A percentile compares a stretch with the other conserved stretches of the same genome.
phyloP scores from a whole-genome alignment of 2,329 filamentous ascomycete species.

The Talaromyces sp. region DNA sequence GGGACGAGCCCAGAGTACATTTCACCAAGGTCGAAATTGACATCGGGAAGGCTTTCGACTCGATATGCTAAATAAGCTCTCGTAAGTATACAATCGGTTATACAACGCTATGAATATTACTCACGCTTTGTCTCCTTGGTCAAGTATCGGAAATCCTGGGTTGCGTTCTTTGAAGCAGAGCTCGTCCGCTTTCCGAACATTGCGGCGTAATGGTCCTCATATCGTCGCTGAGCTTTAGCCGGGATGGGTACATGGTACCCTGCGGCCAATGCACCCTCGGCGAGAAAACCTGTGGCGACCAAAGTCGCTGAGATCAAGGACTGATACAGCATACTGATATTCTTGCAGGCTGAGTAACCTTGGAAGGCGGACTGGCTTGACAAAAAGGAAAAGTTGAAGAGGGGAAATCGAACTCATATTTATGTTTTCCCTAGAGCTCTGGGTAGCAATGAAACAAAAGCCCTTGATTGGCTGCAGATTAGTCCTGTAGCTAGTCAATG shows the following conservation, averaged over 20 bases:
- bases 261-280: slow-evolving; percentile 6
- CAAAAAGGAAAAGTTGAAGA: not conserved
- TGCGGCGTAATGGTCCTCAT: slow-evolving; percentile 8
- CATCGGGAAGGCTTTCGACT: slow-evolving; percentile 65
- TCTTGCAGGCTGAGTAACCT: not conserved
- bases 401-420: not conserved
- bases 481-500: not conserved
- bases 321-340: slow-evolving; percentile 14
- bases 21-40: slow-evolving; percentile 63
- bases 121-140: slow-evolving; percentile 15
- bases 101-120: not conserved
- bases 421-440: not conserved
- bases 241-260: slow-evolving; percentile 12
- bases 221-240: slow-evolving; percentile 13
- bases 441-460: not conserved
- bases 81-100: not conserved
- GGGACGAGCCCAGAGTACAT: slow-evolving; percentile 52
- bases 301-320: slow-evolving; percentile 13
- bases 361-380: not conserved
- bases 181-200: slow-evolving; percentile 13
- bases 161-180: not conserved
- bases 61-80: slow-evolving; percentile 55
- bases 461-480: slow-evolving; percentile 1
- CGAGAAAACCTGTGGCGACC: slow-evolving; percentile 15
- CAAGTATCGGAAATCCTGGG: slow-evolving; percentile 14